phyloP scores from a whole-genome alignment of 768 basidiomycete species.

The Pluteus cervinus region DNA sequence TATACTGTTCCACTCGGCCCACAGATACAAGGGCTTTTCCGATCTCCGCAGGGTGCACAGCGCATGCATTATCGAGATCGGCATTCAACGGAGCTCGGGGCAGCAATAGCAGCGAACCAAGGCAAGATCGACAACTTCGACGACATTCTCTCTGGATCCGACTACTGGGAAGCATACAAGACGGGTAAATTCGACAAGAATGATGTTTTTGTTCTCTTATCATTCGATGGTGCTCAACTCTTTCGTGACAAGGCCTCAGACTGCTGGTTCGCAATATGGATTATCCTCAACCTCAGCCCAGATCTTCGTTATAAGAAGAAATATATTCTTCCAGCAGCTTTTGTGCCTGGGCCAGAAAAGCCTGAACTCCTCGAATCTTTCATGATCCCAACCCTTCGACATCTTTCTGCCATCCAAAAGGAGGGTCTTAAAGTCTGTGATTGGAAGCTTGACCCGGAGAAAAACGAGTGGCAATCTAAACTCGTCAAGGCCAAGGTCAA shows the following conservation, averaged over 20 bases:
- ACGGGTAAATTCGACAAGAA: slow-evolving; percentile 12
- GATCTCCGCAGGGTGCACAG: background rate
- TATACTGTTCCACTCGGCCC: background rate
- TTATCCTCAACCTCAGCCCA: slow-evolving; percentile 25
- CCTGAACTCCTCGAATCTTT: slow-evolving; percentile 28
- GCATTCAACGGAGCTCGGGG: background rate
- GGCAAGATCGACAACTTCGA: slow-evolving; percentile 6
- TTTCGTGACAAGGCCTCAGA: slow-evolving; percentile 28
- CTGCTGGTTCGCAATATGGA: slow-evolving; percentile 30
- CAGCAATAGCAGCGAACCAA: background rate
- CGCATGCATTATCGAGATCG: slow-evolving; percentile 5
- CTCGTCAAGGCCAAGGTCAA: background rate
- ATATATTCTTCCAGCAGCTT: slow-evolving; percentile 23
- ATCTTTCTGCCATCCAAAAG: slow-evolving; percentile 21
- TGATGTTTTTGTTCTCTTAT: slow-evolving; percentile 29
- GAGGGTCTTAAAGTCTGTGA: slow-evolving; percentile 17
- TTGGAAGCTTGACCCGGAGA: no score
- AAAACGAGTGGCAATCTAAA: background rate
- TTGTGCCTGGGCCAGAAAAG: slow-evolving; percentile 30
- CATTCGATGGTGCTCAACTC: slow-evolving; percentile 36
- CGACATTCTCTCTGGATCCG: slow-evolving; percentile 20
- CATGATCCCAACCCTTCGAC: slow-evolving; percentile 25
- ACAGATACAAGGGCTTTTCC: slow-evolving; percentile 4
- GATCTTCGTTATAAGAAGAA: slow-evolving; percentile 25
- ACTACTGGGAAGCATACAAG: slow-evolving; percentile 15